These are phyloP conservation scores for Cucumis sativus DNA, from an alignment of 306 rosid species.

Conservation along the genomic window Cucumber_9930_V3 NC_026656.2:22822501-22823000, in stretches of 20 bases:
- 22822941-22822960: conserved; percentile 71
- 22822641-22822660: background rate
- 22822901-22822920: conserved; percentile 13
- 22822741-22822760: background rate
- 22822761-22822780: background rate
- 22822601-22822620: no score
- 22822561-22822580: background rate
- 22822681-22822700: background rate
- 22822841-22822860: no score
- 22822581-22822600: no score
- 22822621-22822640: background rate
- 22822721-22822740: background rate
- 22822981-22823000: conserved; percentile 51
- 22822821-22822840: background rate
- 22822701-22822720: background rate
- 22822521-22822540: no score
- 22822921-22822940: conserved; percentile 77
- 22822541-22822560: background rate
- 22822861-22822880: no score
- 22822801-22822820: background rate
- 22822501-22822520: no score
- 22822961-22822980: conserved; percentile 51
- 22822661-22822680: no score
- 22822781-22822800: background rate
- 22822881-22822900: no score